These are phyloP conservation scores for Guillardia theta DNA, from an alignment of 78 protist species.

Conservation along the genomic window DNA sequence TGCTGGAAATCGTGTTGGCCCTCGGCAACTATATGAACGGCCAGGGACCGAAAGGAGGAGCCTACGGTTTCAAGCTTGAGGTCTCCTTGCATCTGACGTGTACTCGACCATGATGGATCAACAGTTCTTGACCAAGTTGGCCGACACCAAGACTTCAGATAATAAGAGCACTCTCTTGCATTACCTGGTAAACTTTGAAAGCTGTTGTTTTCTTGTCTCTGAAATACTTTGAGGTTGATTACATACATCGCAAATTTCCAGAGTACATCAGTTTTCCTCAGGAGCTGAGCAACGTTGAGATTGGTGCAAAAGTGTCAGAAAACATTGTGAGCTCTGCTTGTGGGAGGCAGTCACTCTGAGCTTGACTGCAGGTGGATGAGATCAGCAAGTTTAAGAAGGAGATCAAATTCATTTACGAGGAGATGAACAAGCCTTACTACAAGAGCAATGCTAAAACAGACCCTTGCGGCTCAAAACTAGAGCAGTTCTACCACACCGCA, in stretches of 20 bases:
- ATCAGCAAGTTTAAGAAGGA: conserved; percentile 27
- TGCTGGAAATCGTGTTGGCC: conserved; percentile 39
- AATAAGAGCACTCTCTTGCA: conserved; percentile 39
- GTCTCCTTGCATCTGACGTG: no score
- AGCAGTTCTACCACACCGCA: conserved; percentile 47
- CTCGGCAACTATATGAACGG: conserved; percentile 61
- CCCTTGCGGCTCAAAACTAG: not conserved
- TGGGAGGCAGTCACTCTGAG: not conserved
- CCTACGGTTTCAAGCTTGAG: conserved; percentile 49
- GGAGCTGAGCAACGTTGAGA: conserved; percentile 32
- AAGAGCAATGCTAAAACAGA: conserved; percentile 11
- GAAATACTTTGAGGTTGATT: no score
- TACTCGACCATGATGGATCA: no score
- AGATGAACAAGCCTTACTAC: conserved; percentile 44
- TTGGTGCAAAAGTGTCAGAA: conserved; percentile 29
- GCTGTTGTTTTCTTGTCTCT: no score
- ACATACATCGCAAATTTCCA: not conserved
- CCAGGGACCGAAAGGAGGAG: conserved; percentile 37
- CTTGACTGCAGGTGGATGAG: conserved; percentile 2
- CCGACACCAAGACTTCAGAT: conserved; percentile 34
- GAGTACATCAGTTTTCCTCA: not conserved
- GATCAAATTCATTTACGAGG: conserved; percentile 46
- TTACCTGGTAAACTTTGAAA: no score
- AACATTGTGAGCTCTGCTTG: not conserved
- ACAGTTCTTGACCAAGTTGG: conserved; percentile 43